These are phyloP conservation scores for Prunus armeniaca DNA, from an alignment of 306 rosid species.

Conservation along the genomic window DNA sequence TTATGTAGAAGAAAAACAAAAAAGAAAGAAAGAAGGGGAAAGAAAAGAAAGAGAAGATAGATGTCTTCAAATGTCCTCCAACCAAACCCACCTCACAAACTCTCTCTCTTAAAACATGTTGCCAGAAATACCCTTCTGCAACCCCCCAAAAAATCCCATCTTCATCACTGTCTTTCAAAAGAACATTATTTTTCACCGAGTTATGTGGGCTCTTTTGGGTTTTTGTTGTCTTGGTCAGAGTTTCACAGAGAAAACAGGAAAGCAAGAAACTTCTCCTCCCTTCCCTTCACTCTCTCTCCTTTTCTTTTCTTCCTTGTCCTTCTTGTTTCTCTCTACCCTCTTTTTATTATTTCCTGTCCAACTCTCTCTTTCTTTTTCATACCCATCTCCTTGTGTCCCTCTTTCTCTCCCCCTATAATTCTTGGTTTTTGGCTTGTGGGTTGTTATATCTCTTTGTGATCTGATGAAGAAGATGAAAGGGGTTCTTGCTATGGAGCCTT, in stretches of 20 bases:
- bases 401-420: background rate
- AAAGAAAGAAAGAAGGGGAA: constrained; percentile 33
- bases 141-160: constrained; percentile 92
- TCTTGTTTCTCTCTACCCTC: constrained; percentile 20
- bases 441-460: constrained; percentile 25
- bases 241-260: constrained; percentile 92
- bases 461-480: constrained; percentile 87
- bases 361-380: constrained; percentile 24
- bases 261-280: constrained; percentile 54
- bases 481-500: constrained; percentile 40
- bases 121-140: constrained; percentile 98
- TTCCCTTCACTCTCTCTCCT: constrained; percentile 20
- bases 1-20: constrained; percentile 51
- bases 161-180: constrained; percentile 89
- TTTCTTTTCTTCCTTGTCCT: constrained; percentile 11
- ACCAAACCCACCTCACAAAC: constrained; percentile 76
- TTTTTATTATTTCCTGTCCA: constrained; percentile 21
- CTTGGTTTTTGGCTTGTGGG: constrained; percentile 27
- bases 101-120: constrained; percentile 49
- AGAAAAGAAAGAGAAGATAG: constrained; percentile 48
- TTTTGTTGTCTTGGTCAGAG: constrained; percentile 87
- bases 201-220: constrained; percentile 97
- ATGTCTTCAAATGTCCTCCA: constrained; percentile 92
- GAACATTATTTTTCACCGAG: constrained; percentile 82
- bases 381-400: constrained; percentile 22